A percentile compares a stretch with the other conserved stretches of the same genome.
Evolutionary conservation across 2,329 filamentous ascomycete genomes (phyloP).

Genomic region (Fusarium poae): DNA sequence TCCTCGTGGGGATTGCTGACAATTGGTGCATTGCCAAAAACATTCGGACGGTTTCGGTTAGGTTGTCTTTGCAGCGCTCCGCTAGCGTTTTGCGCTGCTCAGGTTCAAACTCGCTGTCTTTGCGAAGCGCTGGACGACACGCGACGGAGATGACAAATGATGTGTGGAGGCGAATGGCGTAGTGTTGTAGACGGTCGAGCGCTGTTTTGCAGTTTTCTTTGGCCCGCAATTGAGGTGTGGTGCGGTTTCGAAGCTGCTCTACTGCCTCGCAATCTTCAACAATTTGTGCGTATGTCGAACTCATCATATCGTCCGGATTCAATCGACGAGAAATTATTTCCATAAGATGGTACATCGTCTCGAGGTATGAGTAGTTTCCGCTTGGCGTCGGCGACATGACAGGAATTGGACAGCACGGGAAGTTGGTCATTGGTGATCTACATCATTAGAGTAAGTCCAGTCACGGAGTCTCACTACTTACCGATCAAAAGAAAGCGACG

Average conservation of each 20-base stretch:
- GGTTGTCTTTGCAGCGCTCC: constrained; percentile 70
- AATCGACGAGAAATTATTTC: constrained; percentile 70
- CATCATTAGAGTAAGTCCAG: constrained; percentile 19
- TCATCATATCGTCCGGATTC: constrained; percentile 66
- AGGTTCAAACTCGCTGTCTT: constrained; percentile 64
- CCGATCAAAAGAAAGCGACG: constrained; percentile 75
- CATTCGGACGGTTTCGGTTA: constrained; percentile 76
- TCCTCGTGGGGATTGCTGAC: constrained; percentile 74
- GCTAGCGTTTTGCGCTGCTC: constrained; percentile 68
- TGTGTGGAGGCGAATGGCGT: constrained; percentile 73
- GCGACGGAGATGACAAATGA: constrained; percentile 75
- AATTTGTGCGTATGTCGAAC: constrained; percentile 67
- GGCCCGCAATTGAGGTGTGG: constrained; percentile 66
- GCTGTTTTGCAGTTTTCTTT: constrained; percentile 75
- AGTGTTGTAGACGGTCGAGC: constrained; percentile 73
- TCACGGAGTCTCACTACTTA: constrained; percentile 46
- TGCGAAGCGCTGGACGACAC: constrained; percentile 71
- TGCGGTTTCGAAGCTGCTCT: constrained; percentile 64
- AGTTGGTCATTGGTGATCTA: constrained; percentile 73
- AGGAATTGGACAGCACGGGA: constrained; percentile 68
- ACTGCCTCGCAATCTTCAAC: constrained; percentile 68
- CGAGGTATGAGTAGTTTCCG: constrained; percentile 69
- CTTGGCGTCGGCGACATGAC: constrained; percentile 57
- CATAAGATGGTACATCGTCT: constrained; percentile 75
- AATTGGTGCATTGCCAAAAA: constrained; percentile 77